Evolutionary conservation across 768 basidiomycete species (phyloP).

Genomic region (Suillus americanus): DNA sequence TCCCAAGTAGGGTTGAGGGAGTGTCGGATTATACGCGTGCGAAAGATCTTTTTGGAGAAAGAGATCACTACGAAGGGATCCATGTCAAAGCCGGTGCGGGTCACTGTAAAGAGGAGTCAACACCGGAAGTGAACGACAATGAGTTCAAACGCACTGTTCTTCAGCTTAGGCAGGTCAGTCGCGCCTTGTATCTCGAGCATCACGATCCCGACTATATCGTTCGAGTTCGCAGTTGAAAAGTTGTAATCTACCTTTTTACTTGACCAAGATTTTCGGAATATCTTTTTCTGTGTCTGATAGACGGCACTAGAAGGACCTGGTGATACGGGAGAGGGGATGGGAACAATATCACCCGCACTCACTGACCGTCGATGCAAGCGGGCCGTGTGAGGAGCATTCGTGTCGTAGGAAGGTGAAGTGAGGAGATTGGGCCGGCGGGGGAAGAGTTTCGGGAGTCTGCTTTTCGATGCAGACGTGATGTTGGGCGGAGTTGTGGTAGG

Average conservation of each 20-base stretch:
- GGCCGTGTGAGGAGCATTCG: slow-evolving; percentile 22
- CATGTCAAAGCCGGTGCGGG: slow-evolving; percentile 91
- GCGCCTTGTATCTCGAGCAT: slow-evolving; percentile 90
- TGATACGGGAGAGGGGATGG: neutral
- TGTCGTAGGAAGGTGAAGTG: slow-evolving; percentile 31
- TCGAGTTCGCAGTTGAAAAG: slow-evolving; percentile 56
- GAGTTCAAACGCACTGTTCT: slow-evolving; percentile 66
- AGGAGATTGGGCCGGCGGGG: slow-evolving; percentile 32
- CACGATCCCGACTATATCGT: slow-evolving; percentile 89
- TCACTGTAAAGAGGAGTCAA: slow-evolving; percentile 49
- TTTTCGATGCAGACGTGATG: slow-evolving; percentile 15
- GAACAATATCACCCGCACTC: slow-evolving; percentile 28
- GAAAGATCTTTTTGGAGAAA: slow-evolving; percentile 96
- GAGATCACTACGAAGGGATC: slow-evolving; percentile 95
- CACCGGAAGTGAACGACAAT: neutral
- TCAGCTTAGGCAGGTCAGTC: slow-evolving; percentile 78
- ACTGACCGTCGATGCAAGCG: slow-evolving; percentile 30
- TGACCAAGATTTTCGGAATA: slow-evolving; percentile 41
- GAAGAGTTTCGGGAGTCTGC: slow-evolving; percentile 35
- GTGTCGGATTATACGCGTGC: slow-evolving; percentile 86
- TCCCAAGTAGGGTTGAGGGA: slow-evolving; percentile 88
- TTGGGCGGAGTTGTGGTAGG: slow-evolving; percentile 25
- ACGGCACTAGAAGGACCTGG: slow-evolving; percentile 4
- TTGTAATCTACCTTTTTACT: slow-evolving; percentile 49
- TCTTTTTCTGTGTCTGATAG: slow-evolving; percentile 28